A percentile compares a stretch with the other conserved stretches of the same genome.
phyloP scores from a whole-genome alignment of 148 eudicot genomes.

The Vaccinium vitisidaea region DNA sequence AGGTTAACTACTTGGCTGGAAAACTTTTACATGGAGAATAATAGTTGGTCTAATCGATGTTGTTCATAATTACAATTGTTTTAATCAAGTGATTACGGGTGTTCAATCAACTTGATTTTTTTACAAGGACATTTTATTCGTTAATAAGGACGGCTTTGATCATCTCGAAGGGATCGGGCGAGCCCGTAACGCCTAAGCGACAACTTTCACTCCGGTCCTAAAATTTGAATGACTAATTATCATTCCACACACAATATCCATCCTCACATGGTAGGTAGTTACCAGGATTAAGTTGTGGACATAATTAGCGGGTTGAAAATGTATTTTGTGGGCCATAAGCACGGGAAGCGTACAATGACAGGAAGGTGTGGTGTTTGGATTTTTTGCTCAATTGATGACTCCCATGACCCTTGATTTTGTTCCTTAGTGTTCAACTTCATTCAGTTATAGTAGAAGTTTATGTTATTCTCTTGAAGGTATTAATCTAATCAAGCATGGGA shows the following conservation, averaged over 20 bases:
- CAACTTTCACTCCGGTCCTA: neutral
- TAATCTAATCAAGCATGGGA: neutral
- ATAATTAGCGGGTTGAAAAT: neutral
- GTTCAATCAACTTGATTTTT: neutral
- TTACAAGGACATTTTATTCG: neutral
- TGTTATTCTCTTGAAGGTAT: neutral
- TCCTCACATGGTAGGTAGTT: neutral
- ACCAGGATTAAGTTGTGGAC: neutral
- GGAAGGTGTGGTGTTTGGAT: neutral
- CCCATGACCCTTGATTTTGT: neutral
- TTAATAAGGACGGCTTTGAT: neutral
- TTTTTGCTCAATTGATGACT: neutral
- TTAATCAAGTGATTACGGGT: neutral
- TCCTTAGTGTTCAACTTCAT: neutral
- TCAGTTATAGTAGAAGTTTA: too few relatives aligned
- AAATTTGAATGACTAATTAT: neutral
- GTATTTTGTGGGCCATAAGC: neutral
- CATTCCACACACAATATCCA: neutral
- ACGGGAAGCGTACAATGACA: neutral
- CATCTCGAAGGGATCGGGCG: neutral
- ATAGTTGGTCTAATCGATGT: neutral
- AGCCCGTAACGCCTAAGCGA: neutral
- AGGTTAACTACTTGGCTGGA: too few relatives aligned
- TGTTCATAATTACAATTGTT: neutral
- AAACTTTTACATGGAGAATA: neutral